Evolutionary conservation across 768 basidiomycete genomes (phyloP), one percentile per base, ranked within the genome.

Genomic region (Boletellus ananiceps): DNA sequence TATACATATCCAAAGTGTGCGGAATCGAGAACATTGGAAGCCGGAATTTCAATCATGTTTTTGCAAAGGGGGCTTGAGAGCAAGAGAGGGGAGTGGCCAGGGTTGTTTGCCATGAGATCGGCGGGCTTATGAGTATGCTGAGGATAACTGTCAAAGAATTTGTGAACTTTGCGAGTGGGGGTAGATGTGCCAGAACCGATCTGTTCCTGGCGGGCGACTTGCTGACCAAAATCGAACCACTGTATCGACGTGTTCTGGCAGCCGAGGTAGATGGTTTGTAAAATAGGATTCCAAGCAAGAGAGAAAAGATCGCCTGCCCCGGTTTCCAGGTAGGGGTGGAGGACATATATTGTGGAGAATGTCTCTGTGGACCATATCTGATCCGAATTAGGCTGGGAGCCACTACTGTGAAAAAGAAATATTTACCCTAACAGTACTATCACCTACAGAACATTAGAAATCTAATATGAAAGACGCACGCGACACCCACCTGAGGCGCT

Each of bases 1-100:
- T 95, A 94, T 12, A 97, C 78, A 61, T 98, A 98, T 8, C 95
- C 95, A 63, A 83, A 94, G 67, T 98, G 95, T 3, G 93, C 95
- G 1, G 90, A 88, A 57, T 88, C 84, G 23, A 93, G 74, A 27
- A 93, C 84, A 56, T 91, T 88, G 47, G 70, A 71, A 12, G 79
- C 71, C 1, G 83, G 80, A 18, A 95, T 82, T 44, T 74, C 68
- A 25, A 89, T 62, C 7, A 61, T 39, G 11, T 52, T 63, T 51
- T 40, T 47, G 36, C 39, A 55, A 33, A 16, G 46, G 37, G 57
- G 43, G 7, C 64, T 64, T 47, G 68, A 69, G 14, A 64, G 34
- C 71, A 64, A 71, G 8, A 54, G 62, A 31, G 67, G 64, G 4
- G 67, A 69, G 16, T 53, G 58, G 8, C 59, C 62, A 3, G 71